phyloP scores from a whole-genome alignment of 371 early-diverging fungal genomes.

The Massospora cicadina region DNA sequence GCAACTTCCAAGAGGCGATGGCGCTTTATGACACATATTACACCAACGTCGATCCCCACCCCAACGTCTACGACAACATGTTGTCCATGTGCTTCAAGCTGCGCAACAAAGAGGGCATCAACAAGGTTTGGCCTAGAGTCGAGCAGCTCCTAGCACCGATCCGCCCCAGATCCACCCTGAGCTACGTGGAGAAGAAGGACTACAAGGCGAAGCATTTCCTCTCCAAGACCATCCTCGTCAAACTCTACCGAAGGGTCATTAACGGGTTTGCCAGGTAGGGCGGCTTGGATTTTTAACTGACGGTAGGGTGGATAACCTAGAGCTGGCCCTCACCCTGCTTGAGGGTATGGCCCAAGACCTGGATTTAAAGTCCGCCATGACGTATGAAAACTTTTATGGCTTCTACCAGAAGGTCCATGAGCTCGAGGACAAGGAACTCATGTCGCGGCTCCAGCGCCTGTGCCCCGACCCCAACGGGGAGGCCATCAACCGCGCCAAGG shows the following conservation, averaged over 20 bases:
- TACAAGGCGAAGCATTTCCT: not conserved
- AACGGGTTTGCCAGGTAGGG: conserved; percentile 5
- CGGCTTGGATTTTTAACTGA: not conserved
- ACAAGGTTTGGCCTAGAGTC: too few species aligned
- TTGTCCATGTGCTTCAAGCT: not conserved
- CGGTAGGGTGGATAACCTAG: not conserved
- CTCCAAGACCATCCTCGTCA: not conserved
- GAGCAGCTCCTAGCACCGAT: not conserved
- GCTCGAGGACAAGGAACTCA: not conserved
- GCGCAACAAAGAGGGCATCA: not conserved
- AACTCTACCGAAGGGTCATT: not conserved
- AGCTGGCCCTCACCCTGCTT: not conserved
- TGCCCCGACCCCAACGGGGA: not conserved
- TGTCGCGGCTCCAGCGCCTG: not conserved
- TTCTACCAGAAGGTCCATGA: not conserved
- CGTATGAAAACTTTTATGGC: not conserved
- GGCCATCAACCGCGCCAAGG: not conserved
- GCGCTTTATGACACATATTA: not conserved
- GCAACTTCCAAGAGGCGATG: not conserved
- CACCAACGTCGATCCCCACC: not conserved
- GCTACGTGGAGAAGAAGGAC: not conserved
- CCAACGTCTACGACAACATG: not conserved
- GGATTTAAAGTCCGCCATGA: not conserved
- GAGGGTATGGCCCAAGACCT: not conserved
- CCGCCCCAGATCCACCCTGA: not conserved